Conservation (phyloP, 208 protist species). For the Willaertia magna region DNA sequence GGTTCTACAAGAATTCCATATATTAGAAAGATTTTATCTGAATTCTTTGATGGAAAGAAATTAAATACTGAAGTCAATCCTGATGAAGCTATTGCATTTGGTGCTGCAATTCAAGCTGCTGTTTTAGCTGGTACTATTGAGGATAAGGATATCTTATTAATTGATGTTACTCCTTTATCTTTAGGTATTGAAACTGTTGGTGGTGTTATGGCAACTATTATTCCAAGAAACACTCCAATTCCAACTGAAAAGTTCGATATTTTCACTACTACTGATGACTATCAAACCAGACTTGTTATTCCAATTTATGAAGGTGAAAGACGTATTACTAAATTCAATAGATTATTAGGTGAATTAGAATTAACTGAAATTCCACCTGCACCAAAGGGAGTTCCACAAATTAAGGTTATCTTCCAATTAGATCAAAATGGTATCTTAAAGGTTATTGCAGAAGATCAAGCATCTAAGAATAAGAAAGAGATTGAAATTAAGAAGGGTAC, state of each 20-base stretch:
- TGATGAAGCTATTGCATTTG: constrained; percentile 90
- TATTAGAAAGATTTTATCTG: constrained; percentile 67
- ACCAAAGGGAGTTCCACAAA: constrained; percentile 69
- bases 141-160: constrained; percentile 39
- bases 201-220: constrained; percentile 54
- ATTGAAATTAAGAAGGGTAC: constrained; percentile 85
- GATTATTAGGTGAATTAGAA: constrained; percentile 82
- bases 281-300: constrained; percentile 20
- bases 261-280: constrained; percentile 26
- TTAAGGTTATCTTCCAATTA: constrained; percentile 71
- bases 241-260: constrained; percentile 24
- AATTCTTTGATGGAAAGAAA: constrained; percentile 85
- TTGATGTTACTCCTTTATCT: constrained; percentile 55
- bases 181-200: constrained; percentile 68
- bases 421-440: constrained; percentile 78
- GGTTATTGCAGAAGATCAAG: constrained; percentile 72
- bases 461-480: constrained; percentile 44
- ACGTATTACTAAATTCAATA: constrained; percentile 86
- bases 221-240: constrained; percentile 32
- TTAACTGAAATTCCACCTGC: constrained; percentile 73
- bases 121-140: constrained; percentile 48
- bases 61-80: constrained; percentile 76
- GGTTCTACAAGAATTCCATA: constrained; percentile 81
- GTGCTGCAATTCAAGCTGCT: constrained; percentile 82
- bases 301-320: constrained; percentile 86